These are phyloP conservation scores for Tylopilus felleus DNA, from an alignment of 768 basidiomycete species.

Conservation along the genomic window DNA sequence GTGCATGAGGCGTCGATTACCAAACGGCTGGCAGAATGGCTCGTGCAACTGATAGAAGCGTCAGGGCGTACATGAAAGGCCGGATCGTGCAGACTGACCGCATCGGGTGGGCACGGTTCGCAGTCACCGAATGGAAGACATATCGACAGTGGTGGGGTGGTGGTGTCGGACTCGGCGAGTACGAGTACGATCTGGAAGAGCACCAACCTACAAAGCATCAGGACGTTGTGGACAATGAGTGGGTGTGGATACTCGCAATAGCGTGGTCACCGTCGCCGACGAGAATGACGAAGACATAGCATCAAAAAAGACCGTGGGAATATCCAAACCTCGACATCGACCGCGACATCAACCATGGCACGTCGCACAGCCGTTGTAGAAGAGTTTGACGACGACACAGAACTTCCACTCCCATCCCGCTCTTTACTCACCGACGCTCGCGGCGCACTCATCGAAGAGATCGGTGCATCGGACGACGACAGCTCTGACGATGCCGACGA, in stretches of 20 bases:
- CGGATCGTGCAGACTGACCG: slow-evolving; percentile 39
- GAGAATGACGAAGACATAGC: background rate
- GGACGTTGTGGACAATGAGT: background rate
- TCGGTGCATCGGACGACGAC: slow-evolving; percentile 50
- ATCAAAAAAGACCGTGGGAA: slow-evolving; percentile 29
- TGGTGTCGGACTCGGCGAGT: background rate
- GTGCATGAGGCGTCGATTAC: slow-evolving; percentile 86
- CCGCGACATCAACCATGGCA: slow-evolving; percentile 48
- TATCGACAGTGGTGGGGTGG: slow-evolving; percentile 15
- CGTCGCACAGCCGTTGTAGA: slow-evolving; percentile 65
- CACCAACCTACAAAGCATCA: slow-evolving; percentile 11
- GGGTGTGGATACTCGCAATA: slow-evolving; percentile 5
- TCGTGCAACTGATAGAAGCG: slow-evolving; percentile 58
- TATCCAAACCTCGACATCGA: background rate
- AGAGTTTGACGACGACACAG: slow-evolving; percentile 94
- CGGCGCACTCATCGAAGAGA: slow-evolving; percentile 79
- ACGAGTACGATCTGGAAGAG: slow-evolving; percentile 9
- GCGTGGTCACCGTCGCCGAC: slow-evolving; percentile 10
- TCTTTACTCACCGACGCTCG: slow-evolving; percentile 61
- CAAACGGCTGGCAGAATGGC: slow-evolving; percentile 95
- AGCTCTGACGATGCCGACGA: slow-evolving; percentile 29
- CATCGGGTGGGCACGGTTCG: slow-evolving; percentile 59
- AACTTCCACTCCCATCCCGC: slow-evolving; percentile 73
- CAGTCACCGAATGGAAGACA: slow-evolving; percentile 59
- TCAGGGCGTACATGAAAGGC: slow-evolving; percentile 6